Percentiles rank a stretch among this genome's conserved stretches.
phyloP scores from a whole-genome alignment of 192 early-diverging fungal species.

The Oehlia diaphana region DNA sequence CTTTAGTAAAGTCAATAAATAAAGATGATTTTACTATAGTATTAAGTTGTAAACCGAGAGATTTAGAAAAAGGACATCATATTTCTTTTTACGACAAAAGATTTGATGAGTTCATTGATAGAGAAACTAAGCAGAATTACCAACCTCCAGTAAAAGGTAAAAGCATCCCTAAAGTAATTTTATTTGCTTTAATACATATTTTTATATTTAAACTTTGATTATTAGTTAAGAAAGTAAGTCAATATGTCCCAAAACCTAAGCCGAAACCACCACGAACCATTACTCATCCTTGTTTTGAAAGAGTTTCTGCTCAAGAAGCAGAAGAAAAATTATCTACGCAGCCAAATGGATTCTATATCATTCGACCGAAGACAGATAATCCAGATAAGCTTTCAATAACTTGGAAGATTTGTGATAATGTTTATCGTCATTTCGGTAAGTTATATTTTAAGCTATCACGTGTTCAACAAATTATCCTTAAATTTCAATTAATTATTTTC shows the following conservation, averaged over 20 bases:
- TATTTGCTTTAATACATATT: neutral
- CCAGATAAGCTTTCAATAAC: slow-evolving; percentile 87
- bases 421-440: slow-evolving; percentile 86
- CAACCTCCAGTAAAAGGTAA: slow-evolving; percentile 3
- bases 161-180: neutral
- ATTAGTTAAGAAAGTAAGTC: slow-evolving; percentile 72
- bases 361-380: slow-evolving; percentile 90
- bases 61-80: slow-evolving; percentile 33
- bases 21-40: neutral
- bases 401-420: slow-evolving; percentile 85
- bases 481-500: neutral
- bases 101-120: neutral
- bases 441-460: neutral
- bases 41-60: neutral
- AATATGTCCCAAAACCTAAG: neutral
- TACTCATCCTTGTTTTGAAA: slow-evolving; percentile 76
- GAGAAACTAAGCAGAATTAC: neutral
- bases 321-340: slow-evolving; percentile 67
- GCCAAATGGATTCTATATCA: slow-evolving; percentile 74
- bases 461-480: neutral
- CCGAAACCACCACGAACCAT: neutral
- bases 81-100: neutral
- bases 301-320: slow-evolving; percentile 72
- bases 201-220: slow-evolving; percentile 78
- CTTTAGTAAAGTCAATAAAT: neutral